These are phyloP conservation scores for Paramecium biaurelia DNA, from an alignment of 73 alveolate species.

Conservation along the genomic window DNA sequence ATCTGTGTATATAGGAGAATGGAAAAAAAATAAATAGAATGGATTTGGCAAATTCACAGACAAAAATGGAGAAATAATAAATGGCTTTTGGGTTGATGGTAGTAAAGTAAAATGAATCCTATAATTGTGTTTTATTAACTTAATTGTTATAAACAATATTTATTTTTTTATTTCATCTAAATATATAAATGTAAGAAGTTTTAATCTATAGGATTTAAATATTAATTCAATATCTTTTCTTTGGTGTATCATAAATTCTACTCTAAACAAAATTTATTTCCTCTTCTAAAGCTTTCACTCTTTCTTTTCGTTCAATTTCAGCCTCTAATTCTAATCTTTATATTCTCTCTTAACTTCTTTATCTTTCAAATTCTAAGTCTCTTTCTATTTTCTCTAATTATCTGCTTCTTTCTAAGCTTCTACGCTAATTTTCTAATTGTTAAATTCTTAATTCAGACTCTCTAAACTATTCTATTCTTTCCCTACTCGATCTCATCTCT, in stretches of 20 bases:
- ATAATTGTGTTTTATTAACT: not conserved
- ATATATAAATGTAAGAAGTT: not conserved
- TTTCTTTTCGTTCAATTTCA: slow-evolving; percentile 23
- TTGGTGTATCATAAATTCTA: slow-evolving; percentile 48
- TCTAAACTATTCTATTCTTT: not conserved
- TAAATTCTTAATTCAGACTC: not conserved
- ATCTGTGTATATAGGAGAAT: not conserved
- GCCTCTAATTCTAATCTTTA: slow-evolving; percentile 49
- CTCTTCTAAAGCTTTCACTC: slow-evolving; percentile 40
- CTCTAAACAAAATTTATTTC: slow-evolving; percentile 30
- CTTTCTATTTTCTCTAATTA: slow-evolving; percentile 43
- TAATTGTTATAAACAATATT: not conserved
- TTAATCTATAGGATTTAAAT: not conserved
- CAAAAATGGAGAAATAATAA: not conserved
- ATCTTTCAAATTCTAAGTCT: slow-evolving; percentile 38
- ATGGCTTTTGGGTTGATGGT: slow-evolving; percentile 26
- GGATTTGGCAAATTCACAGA: not conserved
- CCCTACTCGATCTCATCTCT: not conserved
- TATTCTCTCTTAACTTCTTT: slow-evolving; percentile 37
- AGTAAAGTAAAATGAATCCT: not conserved
- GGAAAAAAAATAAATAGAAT: not conserved
- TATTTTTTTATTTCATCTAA: not conserved
- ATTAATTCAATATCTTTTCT: not conserved
- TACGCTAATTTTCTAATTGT: slow-evolving; percentile 12
- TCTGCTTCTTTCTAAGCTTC: slow-evolving; percentile 40